phyloP scores from a whole-genome alignment of 352 stramenopile genomes.

The Stramenopiles sp. region DNA sequence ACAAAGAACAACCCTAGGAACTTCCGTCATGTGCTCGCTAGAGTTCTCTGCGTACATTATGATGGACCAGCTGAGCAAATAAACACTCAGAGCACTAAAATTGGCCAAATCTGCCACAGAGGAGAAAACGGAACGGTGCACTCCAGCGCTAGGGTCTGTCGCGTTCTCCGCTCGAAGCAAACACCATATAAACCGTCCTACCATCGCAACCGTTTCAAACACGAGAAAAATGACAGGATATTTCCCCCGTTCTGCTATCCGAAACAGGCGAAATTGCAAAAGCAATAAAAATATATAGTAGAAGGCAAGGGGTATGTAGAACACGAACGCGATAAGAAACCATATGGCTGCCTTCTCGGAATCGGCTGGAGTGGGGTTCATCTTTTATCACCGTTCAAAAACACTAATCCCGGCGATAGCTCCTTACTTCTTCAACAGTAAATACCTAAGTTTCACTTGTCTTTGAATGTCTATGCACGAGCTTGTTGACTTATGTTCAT shows the following conservation, averaged over 20 bases:
- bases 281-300: not conserved
- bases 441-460: too few species aligned
- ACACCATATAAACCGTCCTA: not conserved
- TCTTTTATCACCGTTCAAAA: too few species aligned
- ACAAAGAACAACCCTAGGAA: not conserved
- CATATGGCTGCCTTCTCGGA: not conserved
- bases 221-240: not conserved
- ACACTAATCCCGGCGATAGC: too few species aligned
- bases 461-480: too few species aligned
- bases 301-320: not conserved
- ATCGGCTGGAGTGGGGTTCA: too few species aligned
- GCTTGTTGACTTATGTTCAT: too few species aligned
- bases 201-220: not conserved
- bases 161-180: not conserved
- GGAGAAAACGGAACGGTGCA: not conserved
- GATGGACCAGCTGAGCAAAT: not conserved
- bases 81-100: not conserved
- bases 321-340: not conserved
- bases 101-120: not conserved
- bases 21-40: not conserved
- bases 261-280: not conserved
- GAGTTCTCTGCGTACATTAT: too few species aligned
- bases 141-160: too few species aligned
- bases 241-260: not conserved
- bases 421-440: too few species aligned